These are phyloP conservation scores for Malus hybrid DNA, from an alignment of 331 rosid genomes.

Conservation along the genomic window DNA sequence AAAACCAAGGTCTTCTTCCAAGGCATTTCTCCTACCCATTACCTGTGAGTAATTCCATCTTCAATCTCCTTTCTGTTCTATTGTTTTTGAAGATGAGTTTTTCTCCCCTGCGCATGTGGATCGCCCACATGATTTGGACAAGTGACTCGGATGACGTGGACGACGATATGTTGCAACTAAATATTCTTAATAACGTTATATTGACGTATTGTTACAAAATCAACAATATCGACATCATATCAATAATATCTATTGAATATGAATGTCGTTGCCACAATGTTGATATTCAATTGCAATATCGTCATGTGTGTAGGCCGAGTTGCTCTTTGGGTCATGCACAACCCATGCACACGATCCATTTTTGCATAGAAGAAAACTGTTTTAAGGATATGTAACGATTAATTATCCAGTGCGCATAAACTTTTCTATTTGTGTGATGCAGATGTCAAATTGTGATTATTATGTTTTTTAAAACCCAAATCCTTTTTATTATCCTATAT, in stretches of 20 bases:
- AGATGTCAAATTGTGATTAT: background rate
- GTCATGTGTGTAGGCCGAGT: background rate
- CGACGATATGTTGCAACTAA: too few species aligned
- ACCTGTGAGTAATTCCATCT: slow-evolving; percentile 45
- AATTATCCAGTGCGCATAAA: background rate
- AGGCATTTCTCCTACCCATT: slow-evolving; percentile 91
- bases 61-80: background rate
- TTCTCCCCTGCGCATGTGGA: background rate
- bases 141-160: too few species aligned
- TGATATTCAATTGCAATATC: background rate
- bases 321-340: background rate
- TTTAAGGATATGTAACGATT: background rate
- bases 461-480: background rate
- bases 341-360: background rate
- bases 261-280: too few species aligned
- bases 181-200: too few species aligned
- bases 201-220: too few species aligned
- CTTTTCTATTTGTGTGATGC: background rate
- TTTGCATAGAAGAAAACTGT: background rate
- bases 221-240: too few species aligned
- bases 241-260: too few species aligned
- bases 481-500: too few species aligned
- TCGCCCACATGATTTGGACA: background rate
- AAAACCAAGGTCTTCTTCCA: slow-evolving; percentile 87
- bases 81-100: background rate